Conservation (phyloP, 2,329 filamentous ascomycete species). For the Chaetomiaceae sp. region DNA sequence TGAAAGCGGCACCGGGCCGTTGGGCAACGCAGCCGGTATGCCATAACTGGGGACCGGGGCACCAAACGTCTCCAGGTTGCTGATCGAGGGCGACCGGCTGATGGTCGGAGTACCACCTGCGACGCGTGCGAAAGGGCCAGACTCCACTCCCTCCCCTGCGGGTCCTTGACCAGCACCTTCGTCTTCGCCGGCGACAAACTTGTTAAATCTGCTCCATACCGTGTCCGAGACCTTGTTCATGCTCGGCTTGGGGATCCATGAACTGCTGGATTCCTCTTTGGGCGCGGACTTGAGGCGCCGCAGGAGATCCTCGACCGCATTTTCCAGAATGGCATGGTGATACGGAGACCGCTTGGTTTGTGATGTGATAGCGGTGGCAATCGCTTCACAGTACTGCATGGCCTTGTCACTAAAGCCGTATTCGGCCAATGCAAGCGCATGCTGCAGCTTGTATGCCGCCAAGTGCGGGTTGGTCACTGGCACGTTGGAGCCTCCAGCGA, state of each 20-base stretch:
- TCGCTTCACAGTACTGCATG: conserved; percentile 83
- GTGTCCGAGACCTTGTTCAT: conserved; percentile 93
- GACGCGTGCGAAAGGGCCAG: conserved; percentile 77
- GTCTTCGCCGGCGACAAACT: conserved; percentile 91
- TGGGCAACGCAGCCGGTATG: conserved; percentile 29
- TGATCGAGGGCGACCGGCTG: conserved; percentile 65
- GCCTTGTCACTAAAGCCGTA: conserved; percentile 77
- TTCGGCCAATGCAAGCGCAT: conserved; percentile 78
- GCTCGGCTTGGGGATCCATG: conserved; percentile 91
- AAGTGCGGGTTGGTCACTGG: conserved; percentile 68
- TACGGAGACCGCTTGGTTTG: conserved; percentile 83
- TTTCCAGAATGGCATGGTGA: conserved; percentile 69
- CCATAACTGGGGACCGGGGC: conserved; percentile 35
- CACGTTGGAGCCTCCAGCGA: conserved; percentile 53
- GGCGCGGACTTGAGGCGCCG: conserved; percentile 80
- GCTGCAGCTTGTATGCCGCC: conserved; percentile 83
- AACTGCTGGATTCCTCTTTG: conserved; percentile 69
- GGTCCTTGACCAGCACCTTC: conserved; percentile 55
- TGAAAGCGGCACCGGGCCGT: conserved; percentile 29
- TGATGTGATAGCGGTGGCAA: conserved; percentile 66
- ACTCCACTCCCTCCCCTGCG: conserved; percentile 54
- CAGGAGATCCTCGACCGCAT: conserved; percentile 74
- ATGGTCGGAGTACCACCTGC: conserved; percentile 69
- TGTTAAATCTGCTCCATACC: conserved; percentile 89
- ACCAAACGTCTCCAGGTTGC: conserved; percentile 69